Conservation (phyloP, 1,284 basidiomycete genomes). For the Kwoniella shivajii region DNA sequence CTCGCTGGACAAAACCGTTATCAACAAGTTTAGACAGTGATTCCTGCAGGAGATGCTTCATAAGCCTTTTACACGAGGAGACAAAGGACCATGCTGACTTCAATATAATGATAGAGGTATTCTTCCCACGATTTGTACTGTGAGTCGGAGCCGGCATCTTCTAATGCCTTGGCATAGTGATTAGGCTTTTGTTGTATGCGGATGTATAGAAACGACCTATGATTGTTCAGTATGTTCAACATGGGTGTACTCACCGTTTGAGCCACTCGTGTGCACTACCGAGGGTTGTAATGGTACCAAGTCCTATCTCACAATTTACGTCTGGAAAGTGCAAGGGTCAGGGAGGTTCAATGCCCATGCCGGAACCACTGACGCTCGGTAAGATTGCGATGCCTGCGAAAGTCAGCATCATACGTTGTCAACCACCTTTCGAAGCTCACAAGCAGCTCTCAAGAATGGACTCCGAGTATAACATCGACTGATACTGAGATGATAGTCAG, state of each 20-base stretch:
- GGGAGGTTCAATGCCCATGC: background rate
- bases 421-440: background rate
- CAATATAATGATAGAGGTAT: constrained; percentile 74
- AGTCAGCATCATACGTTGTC: constrained; percentile 1
- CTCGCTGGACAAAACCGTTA: background rate
- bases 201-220: constrained; percentile 74
- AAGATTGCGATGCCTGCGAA: constrained; percentile 66
- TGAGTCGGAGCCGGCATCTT: constrained; percentile 44
- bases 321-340: constrained; percentile 47
- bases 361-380: constrained; percentile 61
- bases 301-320: constrained; percentile 86
- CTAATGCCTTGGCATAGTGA: constrained; percentile 61
- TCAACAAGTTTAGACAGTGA: background rate
- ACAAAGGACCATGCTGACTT: constrained; percentile 25
- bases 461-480: constrained; percentile 49
- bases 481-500: constrained; percentile 50
- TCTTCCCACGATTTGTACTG: constrained; percentile 54
- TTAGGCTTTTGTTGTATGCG: constrained; percentile 78
- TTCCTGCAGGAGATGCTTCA: background rate
- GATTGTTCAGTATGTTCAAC: constrained; percentile 5
- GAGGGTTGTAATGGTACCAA: constrained; percentile 73
- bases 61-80: background rate
- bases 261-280: constrained; percentile 73
- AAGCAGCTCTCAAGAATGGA: constrained; percentile 81
- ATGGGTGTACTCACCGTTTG: constrained; percentile 55